Conservation (phyloP, 805 yeast genomes). For the Scheffersomyces stipitis region DNA sequence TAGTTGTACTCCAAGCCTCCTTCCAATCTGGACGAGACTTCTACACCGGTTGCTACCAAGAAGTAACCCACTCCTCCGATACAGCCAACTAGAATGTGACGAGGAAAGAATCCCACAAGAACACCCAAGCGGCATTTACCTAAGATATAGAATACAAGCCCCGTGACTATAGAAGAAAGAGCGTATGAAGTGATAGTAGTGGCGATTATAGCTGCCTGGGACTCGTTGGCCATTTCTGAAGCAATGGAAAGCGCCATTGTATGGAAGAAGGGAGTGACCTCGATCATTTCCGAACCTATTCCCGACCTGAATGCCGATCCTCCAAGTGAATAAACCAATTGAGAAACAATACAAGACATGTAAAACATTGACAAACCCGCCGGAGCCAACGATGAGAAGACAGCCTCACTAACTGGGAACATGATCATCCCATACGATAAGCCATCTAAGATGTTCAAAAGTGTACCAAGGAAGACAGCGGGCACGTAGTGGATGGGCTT, state of each 20-base stretch:
- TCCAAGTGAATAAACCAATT: slow-evolving; percentile 83
- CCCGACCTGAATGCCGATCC: slow-evolving; percentile 88
- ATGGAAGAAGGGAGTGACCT: slow-evolving; percentile 97
- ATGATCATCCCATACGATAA: slow-evolving; percentile 96
- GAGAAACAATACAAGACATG: slow-evolving; percentile 86
- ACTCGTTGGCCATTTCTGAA: slow-evolving; percentile 45
- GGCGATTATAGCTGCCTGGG: slow-evolving; percentile 59
- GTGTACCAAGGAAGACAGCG: slow-evolving; percentile 79
- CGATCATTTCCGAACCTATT: slow-evolving; percentile 98
- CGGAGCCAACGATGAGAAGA: slow-evolving; percentile 78
- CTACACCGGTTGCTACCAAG: slow-evolving; percentile 84
- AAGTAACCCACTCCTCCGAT: slow-evolving; percentile 99
- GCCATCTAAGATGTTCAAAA: slow-evolving; percentile 88
- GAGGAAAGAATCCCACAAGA: slow-evolving; percentile 90
- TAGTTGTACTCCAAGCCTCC: slow-evolving; percentile 67
- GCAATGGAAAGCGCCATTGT: slow-evolving; percentile 82
- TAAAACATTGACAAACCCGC: slow-evolving; percentile 94
- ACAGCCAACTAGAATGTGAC: slow-evolving; percentile 95
- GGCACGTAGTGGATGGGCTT: slow-evolving; percentile 60
- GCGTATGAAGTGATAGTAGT: slow-evolving; percentile 89
- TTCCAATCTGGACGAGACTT: slow-evolving; percentile 81
- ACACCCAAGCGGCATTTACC: slow-evolving; percentile 84
- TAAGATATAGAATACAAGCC: slow-evolving; percentile 69
- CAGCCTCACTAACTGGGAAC: slow-evolving; percentile 83
- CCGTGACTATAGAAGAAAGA: slow-evolving; percentile 80